phyloP scores from a whole-genome alignment of 2,329 filamentous ascomycete species.

The Fusarium penzigii region DNA sequence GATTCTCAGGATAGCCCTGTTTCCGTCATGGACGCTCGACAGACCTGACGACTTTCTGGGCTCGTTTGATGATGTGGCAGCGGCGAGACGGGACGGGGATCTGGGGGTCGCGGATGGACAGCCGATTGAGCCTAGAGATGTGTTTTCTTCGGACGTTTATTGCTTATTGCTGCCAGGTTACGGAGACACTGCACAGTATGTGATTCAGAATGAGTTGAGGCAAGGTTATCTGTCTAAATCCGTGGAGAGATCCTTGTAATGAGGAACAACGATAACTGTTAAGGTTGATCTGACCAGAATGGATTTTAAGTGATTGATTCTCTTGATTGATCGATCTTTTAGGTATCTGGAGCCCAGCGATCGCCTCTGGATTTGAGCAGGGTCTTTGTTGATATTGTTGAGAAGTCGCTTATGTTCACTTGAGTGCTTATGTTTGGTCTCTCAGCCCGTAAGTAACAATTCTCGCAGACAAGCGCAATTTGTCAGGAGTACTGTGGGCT shows the following conservation, averaged over 20 bases:
- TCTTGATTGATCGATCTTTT: slow-evolving; percentile 18
- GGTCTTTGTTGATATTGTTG: too few relatives aligned
- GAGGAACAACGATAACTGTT: background rate
- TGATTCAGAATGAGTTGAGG: too few relatives aligned
- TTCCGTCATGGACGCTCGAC: slow-evolving; percentile 14
- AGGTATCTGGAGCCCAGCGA: too few relatives aligned
- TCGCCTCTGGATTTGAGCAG: too few relatives aligned
- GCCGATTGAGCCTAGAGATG: slow-evolving; percentile 21
- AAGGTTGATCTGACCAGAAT: background rate
- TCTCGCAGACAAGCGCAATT: slow-evolving; percentile 16
- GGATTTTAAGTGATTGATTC: slow-evolving; percentile 3
- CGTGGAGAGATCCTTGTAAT: background rate
- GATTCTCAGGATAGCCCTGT: slow-evolving; percentile 21
- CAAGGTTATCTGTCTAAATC: background rate
- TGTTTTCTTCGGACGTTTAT: too few relatives aligned
- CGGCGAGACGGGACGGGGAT: slow-evolving; percentile 14
- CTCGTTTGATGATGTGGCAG: slow-evolving; percentile 27
- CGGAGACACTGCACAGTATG: too few relatives aligned
- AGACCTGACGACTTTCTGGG: slow-evolving; percentile 27
- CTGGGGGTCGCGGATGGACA: slow-evolving; percentile 18
- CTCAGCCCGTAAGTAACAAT: too few relatives aligned
- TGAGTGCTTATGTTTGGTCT: too few relatives aligned
- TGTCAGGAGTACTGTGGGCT: background rate
- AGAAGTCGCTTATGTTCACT: slow-evolving; percentile 14
- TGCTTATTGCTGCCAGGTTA: background rate